These are phyloP conservation scores for Hordeum vulgare DNA, from an alignment of 176 grass and related monocot genomes.

Conservation along the genomic window DNA sequence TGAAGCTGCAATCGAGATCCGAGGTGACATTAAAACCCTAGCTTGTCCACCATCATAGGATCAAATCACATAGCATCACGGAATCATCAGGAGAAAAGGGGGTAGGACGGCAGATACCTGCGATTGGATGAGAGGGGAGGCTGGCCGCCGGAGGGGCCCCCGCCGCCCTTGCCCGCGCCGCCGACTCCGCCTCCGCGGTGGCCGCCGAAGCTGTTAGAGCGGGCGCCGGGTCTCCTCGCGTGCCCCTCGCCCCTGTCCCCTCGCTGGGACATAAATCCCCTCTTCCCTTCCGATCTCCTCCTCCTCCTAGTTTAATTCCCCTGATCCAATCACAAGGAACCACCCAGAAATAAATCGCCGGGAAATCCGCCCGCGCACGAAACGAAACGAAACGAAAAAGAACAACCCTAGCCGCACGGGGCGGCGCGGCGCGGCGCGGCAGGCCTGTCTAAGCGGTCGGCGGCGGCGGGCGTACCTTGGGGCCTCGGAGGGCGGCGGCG, in stretches of 20 bases:
- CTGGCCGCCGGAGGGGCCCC: conserved; percentile 29
- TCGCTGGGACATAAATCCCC: conserved; percentile 86
- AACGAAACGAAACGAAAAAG: background rate
- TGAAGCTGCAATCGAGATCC: conserved; percentile 66
- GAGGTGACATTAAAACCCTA: conserved; percentile 36
- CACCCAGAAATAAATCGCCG: background rate
- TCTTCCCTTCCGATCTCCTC: conserved; percentile 39
- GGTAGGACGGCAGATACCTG: conserved; percentile 35
- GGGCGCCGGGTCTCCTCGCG: conserved; percentile 66
- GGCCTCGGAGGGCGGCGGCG: conserved; percentile 48
- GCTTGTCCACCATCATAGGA: background rate
- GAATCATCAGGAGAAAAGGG: background rate
- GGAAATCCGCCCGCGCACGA: background rate
- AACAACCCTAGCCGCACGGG: background rate
- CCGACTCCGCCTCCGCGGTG: conserved; percentile 60
- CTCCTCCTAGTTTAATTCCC: conserved; percentile 16
- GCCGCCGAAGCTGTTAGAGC: conserved; percentile 63
- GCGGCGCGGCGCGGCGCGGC: background rate
- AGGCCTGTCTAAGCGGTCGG: conserved; percentile 3
- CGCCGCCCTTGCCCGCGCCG: conserved; percentile 38
- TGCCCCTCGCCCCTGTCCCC: conserved; percentile 66
- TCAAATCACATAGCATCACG: conserved; percentile 1
- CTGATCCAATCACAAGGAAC: conserved; percentile 27
- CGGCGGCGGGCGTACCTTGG: conserved; percentile 33
- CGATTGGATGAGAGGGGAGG: conserved; percentile 46